Evolutionary conservation across 129 eudicot genomes (phyloP), one percentile per base, ranked within the genome.

Genomic region (Escallonia herrerae): DNA sequence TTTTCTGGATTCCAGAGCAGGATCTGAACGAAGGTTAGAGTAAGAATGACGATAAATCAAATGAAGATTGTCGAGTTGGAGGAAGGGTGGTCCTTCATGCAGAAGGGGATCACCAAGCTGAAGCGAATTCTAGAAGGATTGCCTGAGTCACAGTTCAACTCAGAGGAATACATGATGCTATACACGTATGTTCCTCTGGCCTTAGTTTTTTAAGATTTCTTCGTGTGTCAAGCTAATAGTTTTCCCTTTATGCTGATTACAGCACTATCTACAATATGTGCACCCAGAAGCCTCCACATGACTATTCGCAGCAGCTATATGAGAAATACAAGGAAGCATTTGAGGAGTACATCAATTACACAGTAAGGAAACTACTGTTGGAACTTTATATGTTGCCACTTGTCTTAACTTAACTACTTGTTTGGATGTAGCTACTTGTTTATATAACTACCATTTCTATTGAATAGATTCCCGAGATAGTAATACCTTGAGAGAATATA

Each of bases 221-320:
- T 8, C 64, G 33, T 1, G 33, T 22, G 33, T 58, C 8, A 56
- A 53, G 64, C 64, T 48, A 64, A 11, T 10, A 48, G 15, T 70
- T 43, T 68, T 55, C 67, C 65, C 64, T 78, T 39, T 70, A 66
- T 60, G 10, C 62, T 40, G 60, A 60, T 40, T 60, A 57, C 80
- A 90, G 95, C 40, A 80, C 84, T 3, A 81, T 91, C 68, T 91
- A 87, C 60, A 76, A 82, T 80, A 82, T 91, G 97, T 91, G 95
- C 67, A 82, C 90, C 46, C 95, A 90, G 67, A 87, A 87, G 77
- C 84, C 95, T 15, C 94, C 97, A 6, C 77, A 90, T 65, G 93
- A 90, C 61, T 90, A 87, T 58, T 87, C 97, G 47, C 86, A 87
- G 60, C 86, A 80, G 77, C 75, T 91, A n/a, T 91, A 91, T 69